Percentiles rank a stretch among this genome's conserved stretches.
Evolutionary conservation across 2,329 filamentous ascomycete species (phyloP).

Genomic region (Calcarisporium arbuscula): DNA sequence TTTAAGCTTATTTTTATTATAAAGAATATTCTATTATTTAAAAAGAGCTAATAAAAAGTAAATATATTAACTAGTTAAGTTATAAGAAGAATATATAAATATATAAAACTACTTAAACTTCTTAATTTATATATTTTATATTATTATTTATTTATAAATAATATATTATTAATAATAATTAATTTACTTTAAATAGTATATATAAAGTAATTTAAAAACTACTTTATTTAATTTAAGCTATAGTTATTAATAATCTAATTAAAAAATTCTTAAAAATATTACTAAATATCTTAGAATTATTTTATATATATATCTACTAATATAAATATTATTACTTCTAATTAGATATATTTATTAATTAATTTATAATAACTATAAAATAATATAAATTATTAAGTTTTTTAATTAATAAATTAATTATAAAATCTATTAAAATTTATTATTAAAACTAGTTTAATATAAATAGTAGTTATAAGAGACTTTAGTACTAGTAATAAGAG

Average conservation of each 20-base stretch:
- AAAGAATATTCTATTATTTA: background rate
- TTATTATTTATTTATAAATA: background rate
- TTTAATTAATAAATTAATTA: too few relatives aligned
- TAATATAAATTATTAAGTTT: too few relatives aligned
- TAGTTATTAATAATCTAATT: background rate
- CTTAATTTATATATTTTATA: background rate
- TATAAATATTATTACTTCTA: background rate
- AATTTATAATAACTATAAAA: background rate
- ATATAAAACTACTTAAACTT: background rate
- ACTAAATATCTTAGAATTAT: background rate
- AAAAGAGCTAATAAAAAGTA: background rate
- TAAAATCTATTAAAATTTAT: too few relatives aligned
- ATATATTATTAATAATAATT: too few relatives aligned
- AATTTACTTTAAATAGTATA: background rate
- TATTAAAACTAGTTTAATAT: too few relatives aligned
- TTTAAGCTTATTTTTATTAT: background rate
- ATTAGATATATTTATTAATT: background rate
- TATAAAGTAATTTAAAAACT: background rate
- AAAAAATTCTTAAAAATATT: background rate
- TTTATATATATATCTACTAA: background rate
- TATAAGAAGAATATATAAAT: background rate
- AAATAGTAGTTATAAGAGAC: too few relatives aligned
- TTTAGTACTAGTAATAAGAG: too few relatives aligned
- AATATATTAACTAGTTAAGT: background rate
- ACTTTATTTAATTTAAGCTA: background rate